phyloP scores from a whole-genome alignment of 345 rosid genomes.

The Zanthoxylum bungeanum region DNA sequence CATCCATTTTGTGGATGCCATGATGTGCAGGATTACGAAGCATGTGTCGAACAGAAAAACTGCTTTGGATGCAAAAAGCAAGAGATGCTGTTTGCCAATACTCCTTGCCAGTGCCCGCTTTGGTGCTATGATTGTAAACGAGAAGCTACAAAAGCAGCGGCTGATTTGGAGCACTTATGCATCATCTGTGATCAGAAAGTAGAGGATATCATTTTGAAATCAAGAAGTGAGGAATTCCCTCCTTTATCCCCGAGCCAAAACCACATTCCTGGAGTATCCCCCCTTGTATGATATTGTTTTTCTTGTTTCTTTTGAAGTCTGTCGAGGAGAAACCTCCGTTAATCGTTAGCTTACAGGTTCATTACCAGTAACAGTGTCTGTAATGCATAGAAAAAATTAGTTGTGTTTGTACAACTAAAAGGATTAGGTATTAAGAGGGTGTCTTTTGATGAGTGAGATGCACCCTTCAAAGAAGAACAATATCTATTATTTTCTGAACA shows the following conservation, averaged over 20 bases:
- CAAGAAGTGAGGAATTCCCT: constrained; percentile 12
- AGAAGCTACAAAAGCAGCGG: constrained; percentile 28
- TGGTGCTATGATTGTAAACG: constrained; percentile 70
- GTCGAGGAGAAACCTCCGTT: not conserved
- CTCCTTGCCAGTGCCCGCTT: constrained; percentile 67
- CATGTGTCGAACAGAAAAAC: constrained; percentile 31
- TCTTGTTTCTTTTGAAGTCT: not conserved
- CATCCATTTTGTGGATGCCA: not conserved
- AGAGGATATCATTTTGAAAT: constrained; percentile 31
- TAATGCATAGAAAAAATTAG: not conserved
- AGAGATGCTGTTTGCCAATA: constrained; percentile 51
- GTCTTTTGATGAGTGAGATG: not conserved
- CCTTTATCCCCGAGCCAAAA: not conserved
- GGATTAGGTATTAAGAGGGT: not conserved
- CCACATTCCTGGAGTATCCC: not conserved
- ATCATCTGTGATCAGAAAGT: constrained; percentile 67
- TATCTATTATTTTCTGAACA: too few species aligned
- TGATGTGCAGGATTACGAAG: constrained; percentile 43
- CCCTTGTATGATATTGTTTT: not conserved
- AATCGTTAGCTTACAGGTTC: not conserved
- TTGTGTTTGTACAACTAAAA: not conserved
- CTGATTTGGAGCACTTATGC: constrained; percentile 50
- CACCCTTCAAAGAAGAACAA: not conserved
- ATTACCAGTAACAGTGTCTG: not conserved
- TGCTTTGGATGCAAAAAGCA: constrained; percentile 67